A percentile compares a stretch with the other conserved stretches of the same genome.
Conservation (phyloP, 2,329 filamentous ascomycete species). For the Claviceps sp. region DNA sequence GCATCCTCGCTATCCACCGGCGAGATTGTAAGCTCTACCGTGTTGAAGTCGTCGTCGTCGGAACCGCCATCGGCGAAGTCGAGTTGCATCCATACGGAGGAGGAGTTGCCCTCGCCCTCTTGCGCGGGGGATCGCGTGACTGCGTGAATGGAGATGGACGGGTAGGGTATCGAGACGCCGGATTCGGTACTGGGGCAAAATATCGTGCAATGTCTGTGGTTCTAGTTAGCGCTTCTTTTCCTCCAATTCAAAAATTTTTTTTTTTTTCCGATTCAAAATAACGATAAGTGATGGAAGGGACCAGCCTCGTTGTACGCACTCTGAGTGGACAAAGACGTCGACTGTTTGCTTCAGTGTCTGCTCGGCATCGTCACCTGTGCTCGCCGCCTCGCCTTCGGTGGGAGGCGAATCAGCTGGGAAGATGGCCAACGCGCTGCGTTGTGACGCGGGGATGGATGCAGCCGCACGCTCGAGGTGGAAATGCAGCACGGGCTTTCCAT, state of each 20-base stretch:
- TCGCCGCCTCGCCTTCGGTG: slow-evolving; percentile 9
- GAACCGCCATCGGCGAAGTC: slow-evolving; percentile 45
- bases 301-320: slow-evolving; percentile 23
- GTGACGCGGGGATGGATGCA: slow-evolving; percentile 41
- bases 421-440: slow-evolving; percentile 41
- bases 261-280: no score
- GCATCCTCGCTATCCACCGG: slow-evolving; percentile 26
- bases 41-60: slow-evolving; percentile 50
- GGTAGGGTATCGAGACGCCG: slow-evolving; percentile 61
- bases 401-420: slow-evolving; percentile 28
- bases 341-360: slow-evolving; percentile 33
- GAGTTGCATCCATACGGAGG: slow-evolving; percentile 54
- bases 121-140: slow-evolving; percentile 42
- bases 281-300: not conserved
- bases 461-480: slow-evolving; percentile 43
- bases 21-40: slow-evolving; percentile 54
- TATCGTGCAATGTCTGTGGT: slow-evolving; percentile 36
- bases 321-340: slow-evolving; percentile 45
- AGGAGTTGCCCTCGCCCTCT: slow-evolving; percentile 25
- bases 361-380: slow-evolving; percentile 20
- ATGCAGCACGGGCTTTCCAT: slow-evolving; percentile 58
- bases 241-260: no score
- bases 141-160: slow-evolving; percentile 61
- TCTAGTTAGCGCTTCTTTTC: not conserved
- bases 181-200: slow-evolving; percentile 44